Evolutionary conservation across 257 asterid species (phyloP), one percentile per base, ranked within the genome.

Genomic region (Solanum etuberosum): DNA sequence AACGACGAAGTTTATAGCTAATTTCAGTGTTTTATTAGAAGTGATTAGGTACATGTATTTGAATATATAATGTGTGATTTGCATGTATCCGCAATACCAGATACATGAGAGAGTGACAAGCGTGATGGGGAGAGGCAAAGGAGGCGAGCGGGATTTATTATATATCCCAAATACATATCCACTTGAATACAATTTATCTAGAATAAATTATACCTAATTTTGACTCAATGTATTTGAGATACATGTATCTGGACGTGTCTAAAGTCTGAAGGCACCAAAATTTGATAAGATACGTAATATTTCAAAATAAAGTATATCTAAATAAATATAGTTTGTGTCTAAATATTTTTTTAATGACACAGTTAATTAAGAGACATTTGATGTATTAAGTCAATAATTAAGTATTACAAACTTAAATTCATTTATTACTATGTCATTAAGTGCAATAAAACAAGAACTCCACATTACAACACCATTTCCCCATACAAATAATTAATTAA

Each of bases 31-130:
- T 37, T 37, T 7, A 0, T 37, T 7, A 37, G 9, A 1, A 37
- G 40, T 37, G 2, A 37, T 37, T 2, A 54, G n/a, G 6, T 51
- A 38, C 43, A 38, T 38, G 1, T 8, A 38, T 2, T 6, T 48
- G 4, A 5, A 51, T 16, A 4, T 54, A 54, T 54, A 8, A 18
- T 3, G 2, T 54, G 2, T 54, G 61, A 54, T 54, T 54, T 21
- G 20, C 61, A 54, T 54, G 9, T 2, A 54, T 54, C 0, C 18
- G n/a, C 0, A 8, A 54, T 54, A 18, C 23, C 1, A 0, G 1
- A 6, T 2, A 54, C 10, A 54, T 54, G 61, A 21, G 10, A 54
- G 61, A 54, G 61, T 54, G 8, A 35, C 8, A 35, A 35, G 8
- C 38, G 38, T 35, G 2, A 2, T 35, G 8, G 2, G n/a, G n/a